Evolutionary conservation across 345 rosid species (phyloP).

Genomic region (Conringia planisiliqua): DNA sequence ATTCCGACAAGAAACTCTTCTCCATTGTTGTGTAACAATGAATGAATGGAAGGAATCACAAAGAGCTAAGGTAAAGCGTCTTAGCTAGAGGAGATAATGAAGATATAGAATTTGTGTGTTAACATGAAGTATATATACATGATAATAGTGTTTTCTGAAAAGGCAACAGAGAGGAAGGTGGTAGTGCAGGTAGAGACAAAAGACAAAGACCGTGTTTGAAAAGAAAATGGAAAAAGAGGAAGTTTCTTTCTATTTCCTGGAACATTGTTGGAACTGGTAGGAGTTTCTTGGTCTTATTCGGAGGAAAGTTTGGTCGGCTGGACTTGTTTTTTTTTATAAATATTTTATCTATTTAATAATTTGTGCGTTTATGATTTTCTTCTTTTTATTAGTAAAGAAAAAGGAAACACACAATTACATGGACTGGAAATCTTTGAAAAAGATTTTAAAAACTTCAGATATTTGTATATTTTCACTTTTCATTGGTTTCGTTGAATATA

Average conservation of each 20-base stretch:
- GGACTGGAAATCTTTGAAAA: neutral
- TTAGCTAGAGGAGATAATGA: neutral
- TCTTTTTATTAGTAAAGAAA: neutral
- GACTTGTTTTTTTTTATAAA: neutral
- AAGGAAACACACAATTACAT: neutral
- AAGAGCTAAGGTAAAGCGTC: neutral
- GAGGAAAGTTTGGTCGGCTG: constrained; percentile 3
- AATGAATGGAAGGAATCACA: neutral
- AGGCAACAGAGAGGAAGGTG: constrained; percentile 15
- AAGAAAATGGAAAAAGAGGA: neutral
- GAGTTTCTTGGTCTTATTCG: constrained; percentile 3
- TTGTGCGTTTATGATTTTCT: neutral
- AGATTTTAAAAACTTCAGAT: too few species aligned
- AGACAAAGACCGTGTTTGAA: constrained; percentile 17
- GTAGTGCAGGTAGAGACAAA: constrained; percentile 5
- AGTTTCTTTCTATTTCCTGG: neutral
- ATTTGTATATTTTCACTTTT: neutral
- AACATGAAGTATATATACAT: neutral
- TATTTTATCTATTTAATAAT: neutral
- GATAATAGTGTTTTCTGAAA: neutral
- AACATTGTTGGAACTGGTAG: neutral
- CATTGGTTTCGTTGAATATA: neutral
- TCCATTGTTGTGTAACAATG: constrained; percentile 23
- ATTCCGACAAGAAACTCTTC: constrained; percentile 10
- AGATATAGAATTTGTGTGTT: constrained; percentile 2